Evolutionary conservation across 345 rosid genomes (phyloP).

Genomic region (Aquilaria yunnanensis): DNA sequence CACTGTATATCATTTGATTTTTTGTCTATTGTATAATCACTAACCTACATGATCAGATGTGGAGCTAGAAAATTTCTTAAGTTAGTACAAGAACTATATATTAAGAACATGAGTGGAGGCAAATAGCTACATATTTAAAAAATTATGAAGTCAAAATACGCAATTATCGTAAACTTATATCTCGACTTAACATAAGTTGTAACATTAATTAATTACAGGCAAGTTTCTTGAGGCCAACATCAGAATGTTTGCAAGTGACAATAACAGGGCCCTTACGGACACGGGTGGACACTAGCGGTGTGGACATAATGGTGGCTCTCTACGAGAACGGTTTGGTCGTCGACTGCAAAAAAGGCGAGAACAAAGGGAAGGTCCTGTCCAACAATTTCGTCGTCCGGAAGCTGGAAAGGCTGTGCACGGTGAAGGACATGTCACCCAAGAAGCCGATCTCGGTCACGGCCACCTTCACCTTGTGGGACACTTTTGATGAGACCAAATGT

Average conservation of each 20-base stretch:
- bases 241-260: conserved; percentile 52
- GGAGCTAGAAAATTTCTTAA: too few relatives aligned
- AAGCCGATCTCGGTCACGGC: conserved; percentile 61
- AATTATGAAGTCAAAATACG: too few relatives aligned
- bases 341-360: conserved; percentile 64
- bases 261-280: conserved; percentile 49
- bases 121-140: too few relatives aligned
- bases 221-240: conserved; percentile 52
- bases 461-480: conserved; percentile 64
- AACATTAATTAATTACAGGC: conserved; percentile 29
- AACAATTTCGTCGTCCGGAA: conserved; percentile 74
- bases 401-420: conserved; percentile 68
- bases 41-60: too few relatives aligned
- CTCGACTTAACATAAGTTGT: too few relatives aligned
- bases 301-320: conserved; percentile 66
- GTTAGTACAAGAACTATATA: too few relatives aligned
- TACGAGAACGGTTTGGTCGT: conserved; percentile 69
- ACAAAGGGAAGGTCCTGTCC: conserved; percentile 64
- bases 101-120: too few relatives aligned
- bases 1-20: too few relatives aligned
- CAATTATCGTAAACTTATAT: too few relatives aligned
- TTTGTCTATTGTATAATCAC: too few relatives aligned
- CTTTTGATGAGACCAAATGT: conserved; percentile 62
- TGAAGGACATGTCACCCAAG: conserved; percentile 51
- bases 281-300: conserved; percentile 52